Evolutionary conservation across 352 stramenopile species (phyloP), one percentile per base, ranked within the genome.

Genomic region (Hyaloperonospora brassicae): DNA sequence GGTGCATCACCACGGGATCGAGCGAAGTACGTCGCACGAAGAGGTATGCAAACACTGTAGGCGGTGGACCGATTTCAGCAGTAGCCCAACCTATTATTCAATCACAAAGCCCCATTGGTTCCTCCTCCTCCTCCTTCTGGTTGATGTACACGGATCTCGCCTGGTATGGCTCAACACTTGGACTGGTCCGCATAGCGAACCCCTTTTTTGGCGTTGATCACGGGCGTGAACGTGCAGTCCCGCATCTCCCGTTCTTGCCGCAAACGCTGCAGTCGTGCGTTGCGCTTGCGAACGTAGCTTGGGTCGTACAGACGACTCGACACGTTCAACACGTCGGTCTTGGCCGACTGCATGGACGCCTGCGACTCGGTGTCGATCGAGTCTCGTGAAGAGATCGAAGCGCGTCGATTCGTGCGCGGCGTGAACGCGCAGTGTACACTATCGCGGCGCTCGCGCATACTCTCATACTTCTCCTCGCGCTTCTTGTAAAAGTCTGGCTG

Each of bases 291-390:
- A 50, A 91, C 68, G 62, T 93, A 93, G 8, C 91, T 80, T 6
- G 83, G 80, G 58, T 93, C 80, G 66, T 93, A 93, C 36, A 93
- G 66, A 2, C 83, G 79, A 34, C 79, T 91, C 10, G 83, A 91
- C 30, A 89, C 66, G 52, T 77, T 82, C 27, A 80, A 56, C 22
- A 89, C 64, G 57, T 93, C 82, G 38, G 82, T 93, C 64, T 88
- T 89, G 53, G 78, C 70, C 21, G 79, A 89, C 49, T 72, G 64
- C 61, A 85, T 74, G 3, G 74, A 89, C 30, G 69, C 64, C 43
- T 82, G 70, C 14, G 74, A 84, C 14, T 59, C 53, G 1, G 75
- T 86, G 24, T 68, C 73, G 31, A 84, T 57, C 36, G 82, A 93
- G 49, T 86, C 75, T 51, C 65, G 70, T 22, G 79, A 88, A 23